These are phyloP conservation scores for Chrysanthemum makinoi DNA, from an alignment of 129 eudicot species.

Conservation along the genomic window DNA sequence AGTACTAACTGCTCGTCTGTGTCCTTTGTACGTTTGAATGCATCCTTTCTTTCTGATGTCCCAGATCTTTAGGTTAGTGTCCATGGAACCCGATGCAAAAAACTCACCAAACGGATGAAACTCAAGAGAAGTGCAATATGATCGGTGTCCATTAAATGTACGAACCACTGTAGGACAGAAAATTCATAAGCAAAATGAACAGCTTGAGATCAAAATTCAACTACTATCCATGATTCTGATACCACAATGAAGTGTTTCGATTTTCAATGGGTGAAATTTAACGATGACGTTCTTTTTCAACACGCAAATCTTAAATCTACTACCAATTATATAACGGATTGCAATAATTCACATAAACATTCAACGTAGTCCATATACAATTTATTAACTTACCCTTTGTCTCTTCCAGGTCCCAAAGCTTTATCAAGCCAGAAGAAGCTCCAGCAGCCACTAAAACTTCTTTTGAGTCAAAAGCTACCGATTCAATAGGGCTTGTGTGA, in stretches of 20 bases:
- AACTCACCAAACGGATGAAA: constrained; percentile 69
- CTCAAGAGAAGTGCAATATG: constrained; percentile 82
- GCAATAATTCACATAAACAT: constrained; percentile 6
- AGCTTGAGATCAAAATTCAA: constrained; percentile 9
- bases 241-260: not conserved
- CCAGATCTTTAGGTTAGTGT: constrained; percentile 41
- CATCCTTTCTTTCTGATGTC: constrained; percentile 81
- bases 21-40: constrained; percentile 97
- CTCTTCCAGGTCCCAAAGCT: constrained; percentile 94
- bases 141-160: constrained; percentile 83
- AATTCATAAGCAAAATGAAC: not conserved
- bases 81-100: constrained; percentile 48
- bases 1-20: constrained; percentile 70
- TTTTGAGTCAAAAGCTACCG: constrained; percentile 79
- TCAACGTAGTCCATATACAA: not conserved
- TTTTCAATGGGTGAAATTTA: not conserved
- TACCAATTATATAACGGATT: not conserved
- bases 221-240: not conserved
- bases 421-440: constrained; percentile 82
- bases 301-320: constrained; percentile 11
- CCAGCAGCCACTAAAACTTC: constrained; percentile 91
- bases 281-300: constrained; percentile 15
- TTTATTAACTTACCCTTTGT: constrained; percentile 58
- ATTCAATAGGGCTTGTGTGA: constrained; percentile 95
- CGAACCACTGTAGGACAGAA: constrained; percentile 63